Evolutionary conservation across 371 early-diverging fungal genomes (phyloP).

Genomic region (Capillidium heterosporum): DNA sequence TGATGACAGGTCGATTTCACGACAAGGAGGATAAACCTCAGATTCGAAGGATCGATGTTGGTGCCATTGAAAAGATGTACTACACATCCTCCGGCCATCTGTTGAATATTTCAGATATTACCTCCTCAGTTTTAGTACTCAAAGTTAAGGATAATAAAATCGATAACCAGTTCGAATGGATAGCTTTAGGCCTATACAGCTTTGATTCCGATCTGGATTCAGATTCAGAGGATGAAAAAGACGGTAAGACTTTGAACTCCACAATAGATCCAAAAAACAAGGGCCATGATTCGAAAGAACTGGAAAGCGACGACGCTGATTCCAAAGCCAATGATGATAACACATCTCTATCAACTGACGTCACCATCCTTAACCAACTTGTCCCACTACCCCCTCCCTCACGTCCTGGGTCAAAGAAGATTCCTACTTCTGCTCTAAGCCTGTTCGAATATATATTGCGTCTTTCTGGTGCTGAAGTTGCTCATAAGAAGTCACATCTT

Average conservation of each 20-base stretch:
- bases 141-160: slow-evolving; percentile 20
- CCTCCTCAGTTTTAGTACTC: slow-evolving; percentile 42
- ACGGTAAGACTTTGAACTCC: neutral
- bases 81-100: slow-evolving; percentile 48
- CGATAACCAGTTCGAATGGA: neutral
- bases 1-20: slow-evolving; percentile 54
- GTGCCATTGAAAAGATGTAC: slow-evolving; percentile 29
- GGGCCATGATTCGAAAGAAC: neutral
- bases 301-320: neutral
- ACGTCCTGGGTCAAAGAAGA: neutral
- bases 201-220: neutral
- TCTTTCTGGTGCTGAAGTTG: slow-evolving; percentile 34
- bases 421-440: slow-evolving; percentile 17
- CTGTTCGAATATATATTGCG: slow-evolving; percentile 44
- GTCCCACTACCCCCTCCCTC: neutral
- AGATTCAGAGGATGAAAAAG: slow-evolving; percentile 6
- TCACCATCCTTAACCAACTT: neutral
- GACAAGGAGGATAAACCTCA: slow-evolving; percentile 21
- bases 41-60: slow-evolving; percentile 12
- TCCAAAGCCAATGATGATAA: neutral
- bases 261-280: too few species aligned
- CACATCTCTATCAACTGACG: neutral
- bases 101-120: slow-evolving; percentile 49
- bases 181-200: neutral
- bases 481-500: slow-evolving; percentile 38